These are phyloP conservation scores for Zygosaccharomyces siamensis DNA, from an alignment of 805 yeast genomes.

Conservation along the genomic window DNA sequence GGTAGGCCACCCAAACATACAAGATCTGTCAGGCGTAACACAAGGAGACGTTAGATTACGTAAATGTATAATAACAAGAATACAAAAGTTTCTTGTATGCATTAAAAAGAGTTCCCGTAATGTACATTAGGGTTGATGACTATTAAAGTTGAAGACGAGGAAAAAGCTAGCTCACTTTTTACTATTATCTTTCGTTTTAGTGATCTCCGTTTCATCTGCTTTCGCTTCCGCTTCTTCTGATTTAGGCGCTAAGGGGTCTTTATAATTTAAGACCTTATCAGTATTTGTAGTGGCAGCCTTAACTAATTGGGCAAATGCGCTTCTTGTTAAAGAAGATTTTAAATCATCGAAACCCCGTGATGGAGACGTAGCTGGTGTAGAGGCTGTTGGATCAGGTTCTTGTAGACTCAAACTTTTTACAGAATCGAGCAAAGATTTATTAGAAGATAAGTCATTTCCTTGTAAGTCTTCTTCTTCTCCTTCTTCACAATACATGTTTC, in stretches of 20 bases:
- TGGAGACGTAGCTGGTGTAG: constrained; percentile 1
- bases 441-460: constrained; percentile 16
- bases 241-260: constrained; percentile 11
- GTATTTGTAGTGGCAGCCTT: constrained; percentile 60
- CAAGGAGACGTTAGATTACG: constrained; percentile 8
- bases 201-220: not conserved
- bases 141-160: not conserved
- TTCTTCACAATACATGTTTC: constrained; percentile 49
- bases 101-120: not conserved
- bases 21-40: constrained; percentile 11
- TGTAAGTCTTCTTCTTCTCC: constrained; percentile 34
- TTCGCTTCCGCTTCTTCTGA: not conserved
- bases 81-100: not conserved
- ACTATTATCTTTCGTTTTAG: not conserved
- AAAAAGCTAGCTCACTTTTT: not conserved
- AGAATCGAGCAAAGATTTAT: constrained; percentile 23
- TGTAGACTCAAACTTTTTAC: constrained; percentile 14
- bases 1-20: constrained; percentile 8
- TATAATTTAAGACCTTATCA: constrained; percentile 35
- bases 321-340: constrained; percentile 44
- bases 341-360: constrained; percentile 16
- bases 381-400: constrained; percentile 8
- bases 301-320: constrained; percentile 66
- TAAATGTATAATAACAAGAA: not conserved
- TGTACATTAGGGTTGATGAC: not conserved